Conservation (phyloP, 2,329 filamentous ascomycete genomes). For the Sporothrix luriei region DNA sequence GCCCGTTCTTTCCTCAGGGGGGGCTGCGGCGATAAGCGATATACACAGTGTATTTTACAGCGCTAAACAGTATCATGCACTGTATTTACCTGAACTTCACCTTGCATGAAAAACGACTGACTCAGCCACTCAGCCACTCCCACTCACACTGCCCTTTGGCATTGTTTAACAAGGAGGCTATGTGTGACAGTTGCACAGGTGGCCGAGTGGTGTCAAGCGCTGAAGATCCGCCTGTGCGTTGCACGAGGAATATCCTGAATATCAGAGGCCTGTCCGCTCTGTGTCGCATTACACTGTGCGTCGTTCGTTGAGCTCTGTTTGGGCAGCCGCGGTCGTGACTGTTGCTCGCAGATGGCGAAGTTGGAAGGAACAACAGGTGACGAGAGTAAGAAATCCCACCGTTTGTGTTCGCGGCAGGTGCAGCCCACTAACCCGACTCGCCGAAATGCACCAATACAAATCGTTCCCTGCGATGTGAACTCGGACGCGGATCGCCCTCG, state of each 20-base stretch:
- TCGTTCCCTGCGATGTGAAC: not conserved
- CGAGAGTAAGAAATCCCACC: not conserved
- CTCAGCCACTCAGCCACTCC: not conserved
- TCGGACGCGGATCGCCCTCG: constrained; percentile 17
- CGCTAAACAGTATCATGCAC: not conserved
- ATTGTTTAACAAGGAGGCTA: constrained; percentile 22
- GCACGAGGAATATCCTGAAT: not conserved
- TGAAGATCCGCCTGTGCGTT: not conserved
- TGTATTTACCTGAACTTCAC: not conserved
- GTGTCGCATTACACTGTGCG: not conserved
- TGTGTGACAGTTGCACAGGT: constrained; percentile 5
- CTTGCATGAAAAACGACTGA: no score
- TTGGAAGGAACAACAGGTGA: not conserved
- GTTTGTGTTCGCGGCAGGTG: not conserved
- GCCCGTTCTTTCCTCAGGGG: constrained; percentile 14
- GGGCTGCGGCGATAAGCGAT: constrained; percentile 25
- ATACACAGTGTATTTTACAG: constrained; percentile 1
- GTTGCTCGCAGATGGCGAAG: not conserved
- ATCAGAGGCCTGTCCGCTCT: not conserved
- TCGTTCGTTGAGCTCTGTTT: not conserved
- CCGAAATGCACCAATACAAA: constrained; percentile 9
- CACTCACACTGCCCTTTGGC: not conserved
- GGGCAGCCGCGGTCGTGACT: constrained; percentile 4
- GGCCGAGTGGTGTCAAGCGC: not conserved
- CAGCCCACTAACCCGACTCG: constrained; percentile 9